A percentile compares a stretch with the other conserved stretches of the same genome.
phyloP scores from a whole-genome alignment of 371 early-diverging fungal species.

The Chytridiales sp. region DNA sequence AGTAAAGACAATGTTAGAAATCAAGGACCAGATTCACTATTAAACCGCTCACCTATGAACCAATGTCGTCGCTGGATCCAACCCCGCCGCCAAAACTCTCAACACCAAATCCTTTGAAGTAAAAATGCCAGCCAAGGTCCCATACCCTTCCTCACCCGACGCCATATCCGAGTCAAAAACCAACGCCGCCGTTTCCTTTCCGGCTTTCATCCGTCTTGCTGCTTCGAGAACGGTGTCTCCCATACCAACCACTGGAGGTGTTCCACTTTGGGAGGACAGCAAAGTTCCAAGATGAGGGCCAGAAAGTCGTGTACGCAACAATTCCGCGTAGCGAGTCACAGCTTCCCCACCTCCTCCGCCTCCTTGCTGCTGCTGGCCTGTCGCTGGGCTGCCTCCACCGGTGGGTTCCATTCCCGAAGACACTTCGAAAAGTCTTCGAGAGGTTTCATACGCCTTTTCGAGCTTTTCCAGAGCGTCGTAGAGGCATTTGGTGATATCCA shows the following conservation, averaged over 20 bases:
- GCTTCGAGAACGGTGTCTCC: slow-evolving; percentile 84
- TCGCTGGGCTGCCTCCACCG: slow-evolving; percentile 46
- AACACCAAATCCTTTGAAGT: slow-evolving; percentile 92
- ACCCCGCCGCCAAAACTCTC: slow-evolving; percentile 91
- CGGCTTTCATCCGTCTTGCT: slow-evolving; percentile 78
- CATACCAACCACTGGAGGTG: slow-evolving; percentile 67
- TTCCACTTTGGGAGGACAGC: slow-evolving; percentile 42
- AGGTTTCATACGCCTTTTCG: slow-evolving; percentile 53
- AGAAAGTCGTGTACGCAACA: slow-evolving; percentile 27
- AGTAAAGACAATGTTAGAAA: not conserved
- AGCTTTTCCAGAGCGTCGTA: slow-evolving; percentile 93
- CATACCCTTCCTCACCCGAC: slow-evolving; percentile 51
- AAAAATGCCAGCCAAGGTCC: slow-evolving; percentile 85
- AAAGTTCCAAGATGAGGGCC: slow-evolving; percentile 82
- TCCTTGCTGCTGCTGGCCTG: not conserved
- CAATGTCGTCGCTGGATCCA: slow-evolving; percentile 82
- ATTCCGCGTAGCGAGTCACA: slow-evolving; percentile 21
- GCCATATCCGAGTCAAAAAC: slow-evolving; percentile 55
- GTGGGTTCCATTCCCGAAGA: slow-evolving; percentile 64
- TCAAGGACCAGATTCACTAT: not conserved
- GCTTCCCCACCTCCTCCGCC: not conserved
- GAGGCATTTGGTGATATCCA: slow-evolving; percentile 93
- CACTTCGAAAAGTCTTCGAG: slow-evolving; percentile 14
- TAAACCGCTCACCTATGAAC: slow-evolving; percentile 69
- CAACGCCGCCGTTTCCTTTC: slow-evolving; percentile 85